phyloP scores from a whole-genome alignment of 192 early-diverging fungal genomes.

The Coemansia interrupta region DNA sequence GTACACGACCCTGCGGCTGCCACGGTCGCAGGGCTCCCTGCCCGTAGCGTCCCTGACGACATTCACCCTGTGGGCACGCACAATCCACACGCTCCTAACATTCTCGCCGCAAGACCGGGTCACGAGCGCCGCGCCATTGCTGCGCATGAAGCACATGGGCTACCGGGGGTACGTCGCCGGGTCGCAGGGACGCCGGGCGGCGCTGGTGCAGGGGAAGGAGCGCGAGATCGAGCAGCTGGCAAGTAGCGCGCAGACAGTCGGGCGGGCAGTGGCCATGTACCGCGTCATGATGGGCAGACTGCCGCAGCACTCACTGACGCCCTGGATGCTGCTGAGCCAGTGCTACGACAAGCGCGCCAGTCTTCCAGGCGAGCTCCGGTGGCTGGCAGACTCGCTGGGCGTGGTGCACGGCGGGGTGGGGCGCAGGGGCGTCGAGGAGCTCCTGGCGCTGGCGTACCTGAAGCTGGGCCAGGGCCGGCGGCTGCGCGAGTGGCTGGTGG shows the following conservation, averaged over 20 bases:
- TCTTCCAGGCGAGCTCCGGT: not conserved
- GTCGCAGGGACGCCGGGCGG: not conserved
- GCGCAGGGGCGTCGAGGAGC: conserved; percentile 14
- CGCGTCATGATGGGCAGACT: conserved; percentile 5
- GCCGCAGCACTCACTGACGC: conserved; percentile 29
- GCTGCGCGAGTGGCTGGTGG: conserved; percentile 20
- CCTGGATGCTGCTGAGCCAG: conserved; percentile 43
- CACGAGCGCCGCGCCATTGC: conserved; percentile 33
- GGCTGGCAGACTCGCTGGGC: conserved; percentile 24
- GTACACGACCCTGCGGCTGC: conserved; percentile 30
- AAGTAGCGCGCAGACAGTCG: conserved; percentile 19
- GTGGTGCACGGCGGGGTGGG: conserved; percentile 7
- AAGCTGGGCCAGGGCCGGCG: conserved; percentile 19
- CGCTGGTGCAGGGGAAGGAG: conserved; percentile 5
- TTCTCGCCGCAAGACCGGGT: conserved; percentile 39
- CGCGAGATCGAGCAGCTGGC: conserved; percentile 25
- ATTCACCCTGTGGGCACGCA: conserved; percentile 41
- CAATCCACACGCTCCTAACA: conserved; percentile 34
- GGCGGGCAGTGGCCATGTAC: conserved; percentile 30
- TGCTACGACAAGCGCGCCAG: conserved; percentile 17
- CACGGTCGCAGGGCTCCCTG: conserved; percentile 27
- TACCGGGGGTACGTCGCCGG: too few species aligned
- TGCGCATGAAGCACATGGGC: conserved; percentile 5
- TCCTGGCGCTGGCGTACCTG: conserved; percentile 32
- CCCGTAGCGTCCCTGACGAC: conserved; percentile 36